Conservation (phyloP, 495 filamentous ascomycete species). For the Aspergillus campestris region DNA sequence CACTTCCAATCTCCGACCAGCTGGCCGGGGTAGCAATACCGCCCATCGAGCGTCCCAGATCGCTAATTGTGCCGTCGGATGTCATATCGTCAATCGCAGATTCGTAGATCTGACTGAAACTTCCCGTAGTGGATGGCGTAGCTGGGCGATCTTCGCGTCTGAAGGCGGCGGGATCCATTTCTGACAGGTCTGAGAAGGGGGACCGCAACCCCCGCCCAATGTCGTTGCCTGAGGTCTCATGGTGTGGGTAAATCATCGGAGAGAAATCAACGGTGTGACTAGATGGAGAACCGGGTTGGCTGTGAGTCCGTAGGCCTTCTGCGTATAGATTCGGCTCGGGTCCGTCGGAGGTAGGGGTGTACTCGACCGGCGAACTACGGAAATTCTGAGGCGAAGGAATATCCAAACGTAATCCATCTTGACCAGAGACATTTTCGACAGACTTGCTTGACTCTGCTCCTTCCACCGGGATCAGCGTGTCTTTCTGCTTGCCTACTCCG, state of each 20-base stretch:
- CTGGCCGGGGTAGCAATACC: conserved; percentile 57
- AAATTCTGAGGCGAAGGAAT: conserved; percentile 30
- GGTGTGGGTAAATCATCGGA: conserved; percentile 28
- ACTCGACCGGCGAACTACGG: conserved; percentile 34
- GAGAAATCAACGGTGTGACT: conserved; percentile 25
- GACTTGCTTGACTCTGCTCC: conserved; percentile 13
- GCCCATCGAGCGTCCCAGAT: conserved; percentile 40
- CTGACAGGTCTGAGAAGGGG: conserved; percentile 20
- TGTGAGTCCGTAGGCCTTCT: conserved; percentile 7
- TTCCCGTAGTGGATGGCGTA: conserved; percentile 29
- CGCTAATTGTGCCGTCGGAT: conserved; percentile 57
- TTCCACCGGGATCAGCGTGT: conserved; percentile 7
- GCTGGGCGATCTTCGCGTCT: conserved; percentile 21
- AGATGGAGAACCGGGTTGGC: conserved; percentile 14
- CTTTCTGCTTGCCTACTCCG: conserved; percentile 28
- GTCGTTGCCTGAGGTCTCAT: conserved; percentile 21
- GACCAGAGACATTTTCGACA: conserved; percentile 1
- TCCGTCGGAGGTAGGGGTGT: conserved; percentile 41
- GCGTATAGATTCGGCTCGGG: conserved; percentile 13
- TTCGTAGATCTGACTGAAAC: conserved; percentile 27
- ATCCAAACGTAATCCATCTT: conserved; percentile 17
- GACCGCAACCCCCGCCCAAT: conserved; percentile 19
- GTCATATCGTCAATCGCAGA: conserved; percentile 16
- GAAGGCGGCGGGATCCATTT: conserved; percentile 7
- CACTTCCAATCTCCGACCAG: conserved; percentile 74